A percentile compares a stretch with the other conserved stretches of the same genome.
Evolutionary conservation across 2,329 filamentous ascomycete genomes (phyloP).

Genomic region (Ceratocystis huliohia): DNA sequence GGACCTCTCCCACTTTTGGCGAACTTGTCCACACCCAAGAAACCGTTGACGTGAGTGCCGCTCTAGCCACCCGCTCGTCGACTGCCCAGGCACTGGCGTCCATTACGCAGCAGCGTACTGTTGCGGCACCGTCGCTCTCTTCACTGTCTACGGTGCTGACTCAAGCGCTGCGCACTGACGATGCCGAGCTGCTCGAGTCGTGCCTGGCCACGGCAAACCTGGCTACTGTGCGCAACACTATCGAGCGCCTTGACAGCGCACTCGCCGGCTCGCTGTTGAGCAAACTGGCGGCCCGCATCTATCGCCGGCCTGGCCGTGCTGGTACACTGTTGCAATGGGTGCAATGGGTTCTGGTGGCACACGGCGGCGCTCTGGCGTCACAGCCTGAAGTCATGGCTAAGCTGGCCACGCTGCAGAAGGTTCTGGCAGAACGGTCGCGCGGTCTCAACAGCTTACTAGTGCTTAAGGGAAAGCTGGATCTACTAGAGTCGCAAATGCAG

Average conservation of each 20-base stretch:
- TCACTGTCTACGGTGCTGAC: slow-evolving; percentile 87
- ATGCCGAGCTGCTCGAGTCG: slow-evolving; percentile 76
- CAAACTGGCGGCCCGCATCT: slow-evolving; percentile 74
- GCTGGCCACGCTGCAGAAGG: slow-evolving; percentile 67
- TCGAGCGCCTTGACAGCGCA: slow-evolving; percentile 76
- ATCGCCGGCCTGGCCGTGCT: slow-evolving; percentile 76
- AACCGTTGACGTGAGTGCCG: slow-evolving; percentile 60
- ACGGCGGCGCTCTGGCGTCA: slow-evolving; percentile 79
- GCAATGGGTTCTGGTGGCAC: slow-evolving; percentile 83
- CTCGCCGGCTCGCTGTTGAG: slow-evolving; percentile 68
- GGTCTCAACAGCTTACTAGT: slow-evolving; percentile 72
- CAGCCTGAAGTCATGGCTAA: slow-evolving; percentile 72
- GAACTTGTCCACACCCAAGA: slow-evolving; percentile 66
- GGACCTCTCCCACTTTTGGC: slow-evolving; percentile 61
- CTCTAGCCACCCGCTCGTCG: slow-evolving; percentile 32
- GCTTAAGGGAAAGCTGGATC: slow-evolving; percentile 88
- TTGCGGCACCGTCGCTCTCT: slow-evolving; percentile 55
- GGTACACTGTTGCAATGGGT: slow-evolving; percentile 90
- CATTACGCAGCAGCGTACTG: slow-evolving; percentile 28
- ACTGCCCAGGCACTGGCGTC: slow-evolving; percentile 30
- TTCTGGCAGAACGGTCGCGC: slow-evolving; percentile 73
- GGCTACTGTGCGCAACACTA: slow-evolving; percentile 69
- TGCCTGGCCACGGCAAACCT: slow-evolving; percentile 73
- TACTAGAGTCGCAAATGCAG: slow-evolving; percentile 81
- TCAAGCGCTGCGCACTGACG: slow-evolving; percentile 85